phyloP scores from a whole-genome alignment of 352 stramenopile species.

The Aphanomyces invadans region DNA sequence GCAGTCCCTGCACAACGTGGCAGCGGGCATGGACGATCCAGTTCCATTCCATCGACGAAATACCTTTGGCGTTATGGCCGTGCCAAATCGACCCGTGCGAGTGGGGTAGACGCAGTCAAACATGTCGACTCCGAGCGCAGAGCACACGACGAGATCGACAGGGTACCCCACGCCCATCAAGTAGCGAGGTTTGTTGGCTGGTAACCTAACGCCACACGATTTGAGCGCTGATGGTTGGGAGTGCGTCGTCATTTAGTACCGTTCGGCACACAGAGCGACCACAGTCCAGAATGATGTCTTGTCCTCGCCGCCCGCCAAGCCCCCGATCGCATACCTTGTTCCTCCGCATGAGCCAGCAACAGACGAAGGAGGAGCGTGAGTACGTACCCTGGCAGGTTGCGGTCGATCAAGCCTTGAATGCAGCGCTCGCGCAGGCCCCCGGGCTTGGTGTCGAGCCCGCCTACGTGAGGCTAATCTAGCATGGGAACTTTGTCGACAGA shows the following conservation, averaged over 20 bases:
- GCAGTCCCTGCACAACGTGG: slow-evolving; percentile 41
- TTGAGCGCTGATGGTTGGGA: not conserved
- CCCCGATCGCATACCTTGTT: slow-evolving; percentile 95
- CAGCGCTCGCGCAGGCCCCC: slow-evolving; percentile 92
- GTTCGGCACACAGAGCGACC: slow-evolving; percentile 61
- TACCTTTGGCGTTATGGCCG: slow-evolving; percentile 72
- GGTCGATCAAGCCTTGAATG: slow-evolving; percentile 79
- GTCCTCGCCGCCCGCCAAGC: slow-evolving; percentile 87
- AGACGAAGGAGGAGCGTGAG: too few relatives aligned
- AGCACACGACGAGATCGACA: slow-evolving; percentile 95
- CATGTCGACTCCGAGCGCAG: slow-evolving; percentile 95
- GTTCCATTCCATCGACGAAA: slow-evolving; percentile 42
- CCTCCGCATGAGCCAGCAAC: too few relatives aligned
- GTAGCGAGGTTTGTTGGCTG: slow-evolving; percentile 92
- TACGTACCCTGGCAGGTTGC: slow-evolving; percentile 56
- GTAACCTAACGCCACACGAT: slow-evolving; percentile 47
- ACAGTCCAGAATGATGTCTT: slow-evolving; percentile 95
- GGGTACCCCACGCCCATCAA: slow-evolving; percentile 98
- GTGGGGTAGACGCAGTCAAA: slow-evolving; percentile 97
- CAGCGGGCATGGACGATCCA: too few relatives aligned
- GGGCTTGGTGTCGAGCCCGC: slow-evolving; percentile 85
- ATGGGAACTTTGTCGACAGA: not conserved
- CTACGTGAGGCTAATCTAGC: not conserved
- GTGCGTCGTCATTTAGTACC: too few relatives aligned
- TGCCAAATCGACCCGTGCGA: slow-evolving; percentile 92